Evolutionary conservation across 495 filamentous ascomycete species (phyloP).

Genomic region (Parmelia sp.): DNA sequence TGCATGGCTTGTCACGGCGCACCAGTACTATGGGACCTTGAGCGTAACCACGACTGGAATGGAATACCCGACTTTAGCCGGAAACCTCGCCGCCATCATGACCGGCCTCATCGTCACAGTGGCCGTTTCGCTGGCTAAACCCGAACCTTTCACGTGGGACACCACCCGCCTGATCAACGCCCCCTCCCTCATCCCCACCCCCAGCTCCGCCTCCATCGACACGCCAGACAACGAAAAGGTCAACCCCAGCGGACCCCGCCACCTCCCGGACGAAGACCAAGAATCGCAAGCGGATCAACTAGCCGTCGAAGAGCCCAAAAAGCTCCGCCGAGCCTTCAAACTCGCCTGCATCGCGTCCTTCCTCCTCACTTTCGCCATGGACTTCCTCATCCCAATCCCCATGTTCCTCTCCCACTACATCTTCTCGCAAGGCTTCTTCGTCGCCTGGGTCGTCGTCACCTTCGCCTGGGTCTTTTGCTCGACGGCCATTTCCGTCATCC

Average conservation of each 20-base stretch:
- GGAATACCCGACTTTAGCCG: constrained; percentile 33
- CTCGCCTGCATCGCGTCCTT: constrained; percentile 61
- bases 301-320: constrained; percentile 49
- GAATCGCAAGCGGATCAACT: constrained; percentile 23
- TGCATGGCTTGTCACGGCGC: constrained; percentile 44
- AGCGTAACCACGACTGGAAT: constrained; percentile 42
- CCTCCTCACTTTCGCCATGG: constrained; percentile 54
- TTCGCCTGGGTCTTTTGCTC: constrained; percentile 67
- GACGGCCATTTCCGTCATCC: constrained; percentile 19
- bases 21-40: constrained; percentile 38
- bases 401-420: constrained; percentile 67
- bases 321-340: constrained; percentile 53
- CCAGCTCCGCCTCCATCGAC: constrained; percentile 15
- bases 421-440: constrained; percentile 66
- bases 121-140: constrained; percentile 28
- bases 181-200: constrained; percentile 2
- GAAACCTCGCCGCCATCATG: constrained; percentile 32
- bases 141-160: constrained; percentile 31
- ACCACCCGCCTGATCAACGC: constrained; percentile 31
- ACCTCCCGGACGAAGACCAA: constrained; percentile 24
- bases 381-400: constrained; percentile 71
- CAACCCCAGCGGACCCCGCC: constrained; percentile 4
- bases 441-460: constrained; percentile 63
- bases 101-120: constrained; percentile 30
- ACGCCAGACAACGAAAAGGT: constrained; percentile 5